These are phyloP conservation scores for Scenedesmus sp. DNA, from an alignment of 163 green algal genomes.

Conservation along the genomic window DNA sequence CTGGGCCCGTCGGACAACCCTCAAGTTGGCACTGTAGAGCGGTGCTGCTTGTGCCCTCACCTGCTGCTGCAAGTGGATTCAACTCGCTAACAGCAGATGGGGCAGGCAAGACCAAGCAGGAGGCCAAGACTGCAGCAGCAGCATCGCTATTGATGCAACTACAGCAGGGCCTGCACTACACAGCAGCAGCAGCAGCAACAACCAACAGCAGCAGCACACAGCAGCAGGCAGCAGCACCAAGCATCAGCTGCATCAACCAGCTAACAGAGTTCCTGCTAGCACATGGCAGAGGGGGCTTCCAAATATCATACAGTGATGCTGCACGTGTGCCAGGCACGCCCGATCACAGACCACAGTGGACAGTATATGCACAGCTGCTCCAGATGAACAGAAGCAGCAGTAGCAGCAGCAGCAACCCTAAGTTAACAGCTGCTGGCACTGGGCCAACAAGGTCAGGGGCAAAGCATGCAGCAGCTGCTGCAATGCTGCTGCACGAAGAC, in stretches of 20 bases:
- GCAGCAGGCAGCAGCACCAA: neutral
- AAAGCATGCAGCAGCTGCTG: neutral
- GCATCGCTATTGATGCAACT: neutral
- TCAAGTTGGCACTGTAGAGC: neutral
- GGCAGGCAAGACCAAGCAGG: neutral
- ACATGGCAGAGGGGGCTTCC: neutral
- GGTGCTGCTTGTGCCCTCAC: neutral
- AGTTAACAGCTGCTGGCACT: neutral
- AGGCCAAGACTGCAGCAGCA: neutral
- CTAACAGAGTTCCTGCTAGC: neutral
- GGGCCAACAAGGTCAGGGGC: neutral
- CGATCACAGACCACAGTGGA: neutral
- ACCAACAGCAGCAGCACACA: neutral
- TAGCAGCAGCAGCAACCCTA: neutral
- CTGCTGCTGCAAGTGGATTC: neutral
- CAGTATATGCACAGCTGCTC: neutral
- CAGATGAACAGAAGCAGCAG: neutral
- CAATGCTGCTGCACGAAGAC: neutral
- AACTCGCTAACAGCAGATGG: neutral
- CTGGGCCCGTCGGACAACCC: neutral
- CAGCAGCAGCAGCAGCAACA: neutral
- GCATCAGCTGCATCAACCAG: neutral
- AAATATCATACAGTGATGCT: neutral
- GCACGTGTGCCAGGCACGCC: neutral
- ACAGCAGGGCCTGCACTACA: neutral